Percentiles rank a stretch among this genome's conserved stretches.
Conservation (phyloP, 2,329 filamentous ascomycete genomes). For the Aspergillus luchuensis region DNA sequence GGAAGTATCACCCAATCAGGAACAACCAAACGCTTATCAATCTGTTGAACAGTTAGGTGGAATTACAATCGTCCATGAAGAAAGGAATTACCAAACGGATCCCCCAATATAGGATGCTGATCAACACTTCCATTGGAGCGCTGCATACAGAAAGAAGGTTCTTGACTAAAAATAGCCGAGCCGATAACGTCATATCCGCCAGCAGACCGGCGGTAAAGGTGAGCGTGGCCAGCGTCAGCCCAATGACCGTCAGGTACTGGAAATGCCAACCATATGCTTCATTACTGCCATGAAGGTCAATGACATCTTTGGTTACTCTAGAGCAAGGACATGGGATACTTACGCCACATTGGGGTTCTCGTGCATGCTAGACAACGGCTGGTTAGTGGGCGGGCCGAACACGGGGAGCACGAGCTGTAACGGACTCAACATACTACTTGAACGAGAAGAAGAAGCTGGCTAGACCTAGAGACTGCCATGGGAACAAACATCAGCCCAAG, state of each 20-base stretch:
- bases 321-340: constrained; percentile 16
- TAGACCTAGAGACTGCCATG: constrained; percentile 40
- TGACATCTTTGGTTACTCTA: constrained; percentile 7
- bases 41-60: constrained; percentile 25
- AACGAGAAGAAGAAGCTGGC: constrained; percentile 48
- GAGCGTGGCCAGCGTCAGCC: constrained; percentile 56
- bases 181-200: constrained; percentile 58
- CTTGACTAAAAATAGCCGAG: constrained; percentile 57
- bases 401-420: constrained; percentile 1
- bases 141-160: constrained; percentile 60
- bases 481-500: constrained; percentile 22
- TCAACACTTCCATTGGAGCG: constrained; percentile 62
- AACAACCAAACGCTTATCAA: constrained; percentile 53
- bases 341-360: constrained; percentile 48
- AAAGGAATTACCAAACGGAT: constrained; percentile 51
- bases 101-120: constrained; percentile 63
- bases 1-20: constrained; percentile 46
- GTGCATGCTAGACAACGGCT: constrained; percentile 35
- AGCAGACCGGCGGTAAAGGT: constrained; percentile 58
- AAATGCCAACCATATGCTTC: constrained; percentile 67
- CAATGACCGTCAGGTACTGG: constrained; percentile 66
- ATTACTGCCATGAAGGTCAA: constrained; percentile 44
- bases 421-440: constrained; percentile 42
- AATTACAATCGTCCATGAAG: constrained; percentile 6
- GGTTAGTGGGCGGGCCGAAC: constrained; percentile 9